Conservation (phyloP, 768 basidiomycete genomes). For the Naganishia antarctica region DNA sequence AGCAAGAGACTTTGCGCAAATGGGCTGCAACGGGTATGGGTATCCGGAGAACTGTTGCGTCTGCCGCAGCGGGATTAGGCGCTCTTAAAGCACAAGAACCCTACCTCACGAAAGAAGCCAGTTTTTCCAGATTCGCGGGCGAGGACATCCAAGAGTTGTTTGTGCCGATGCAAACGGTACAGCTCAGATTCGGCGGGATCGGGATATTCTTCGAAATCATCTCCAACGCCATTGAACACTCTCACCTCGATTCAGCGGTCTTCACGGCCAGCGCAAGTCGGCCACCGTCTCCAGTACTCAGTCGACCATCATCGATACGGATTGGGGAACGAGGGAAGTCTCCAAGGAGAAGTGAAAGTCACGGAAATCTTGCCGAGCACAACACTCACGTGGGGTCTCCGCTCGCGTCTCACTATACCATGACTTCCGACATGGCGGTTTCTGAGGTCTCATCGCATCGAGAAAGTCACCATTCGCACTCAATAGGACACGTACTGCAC, state of each 20-base stretch:
- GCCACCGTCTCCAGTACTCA: constrained; percentile 30
- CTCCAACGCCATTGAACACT: constrained; percentile 37
- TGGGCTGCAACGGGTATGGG: constrained; percentile 37
- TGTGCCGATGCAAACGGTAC: constrained; percentile 34
- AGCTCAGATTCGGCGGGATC: constrained; percentile 39
- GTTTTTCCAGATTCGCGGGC: constrained; percentile 37
- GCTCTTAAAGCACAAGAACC: constrained; percentile 39
- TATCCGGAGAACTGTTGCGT: constrained; percentile 33
- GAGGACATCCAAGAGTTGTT: constrained; percentile 39
- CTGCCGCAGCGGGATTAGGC: constrained; percentile 36
- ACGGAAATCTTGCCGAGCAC: constrained; percentile 13
- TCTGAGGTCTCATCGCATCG: constrained; percentile 14
- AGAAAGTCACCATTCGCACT: constrained; percentile 7
- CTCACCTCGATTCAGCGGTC: constrained; percentile 43
- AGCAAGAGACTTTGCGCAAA: constrained; percentile 26
- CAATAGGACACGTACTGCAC: constrained; percentile 12
- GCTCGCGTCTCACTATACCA: constrained; percentile 3
- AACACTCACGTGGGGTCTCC: constrained; percentile 2
- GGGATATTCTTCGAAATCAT: constrained; percentile 47
- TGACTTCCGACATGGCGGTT: constrained; percentile 1
- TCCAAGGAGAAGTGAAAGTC: constrained; percentile 1
- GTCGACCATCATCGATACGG: constrained; percentile 33
- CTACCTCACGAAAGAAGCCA: constrained; percentile 42
- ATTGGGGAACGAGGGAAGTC: constrained; percentile 10
- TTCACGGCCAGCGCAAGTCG: constrained; percentile 33